These are phyloP conservation scores for Tremellales sp. DNA, from an alignment of 1,284 basidiomycete species.

Conservation along the genomic window DNA sequence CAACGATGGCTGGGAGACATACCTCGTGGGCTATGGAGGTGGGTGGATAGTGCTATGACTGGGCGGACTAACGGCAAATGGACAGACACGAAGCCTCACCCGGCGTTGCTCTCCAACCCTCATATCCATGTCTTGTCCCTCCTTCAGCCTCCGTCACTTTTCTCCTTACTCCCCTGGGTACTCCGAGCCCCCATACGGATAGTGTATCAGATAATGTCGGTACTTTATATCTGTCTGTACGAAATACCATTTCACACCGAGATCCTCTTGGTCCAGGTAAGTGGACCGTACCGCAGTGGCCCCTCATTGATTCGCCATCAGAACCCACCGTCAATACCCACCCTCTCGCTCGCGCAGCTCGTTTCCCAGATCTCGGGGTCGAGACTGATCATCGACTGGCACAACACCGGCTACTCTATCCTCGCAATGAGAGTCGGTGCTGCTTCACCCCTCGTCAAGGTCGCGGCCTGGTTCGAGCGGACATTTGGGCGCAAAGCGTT, in stretches of 20 bases:
- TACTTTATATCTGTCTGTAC: slow-evolving; percentile 59
- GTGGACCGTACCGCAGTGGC: slow-evolving; percentile 25
- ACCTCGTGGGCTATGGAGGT: slow-evolving; percentile 84
- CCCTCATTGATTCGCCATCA: slow-evolving; percentile 43
- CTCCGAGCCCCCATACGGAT: slow-evolving; percentile 78
- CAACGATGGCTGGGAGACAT: slow-evolving; percentile 71
- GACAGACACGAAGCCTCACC: slow-evolving; percentile 68
- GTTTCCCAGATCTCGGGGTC: slow-evolving; percentile 64
- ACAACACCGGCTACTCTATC: slow-evolving; percentile 94
- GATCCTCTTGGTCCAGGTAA: slow-evolving; percentile 83
- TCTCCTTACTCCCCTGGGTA: slow-evolving; percentile 64
- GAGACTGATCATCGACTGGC: slow-evolving; percentile 97
- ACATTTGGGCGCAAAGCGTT: slow-evolving; percentile 74
- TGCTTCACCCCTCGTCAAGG: slow-evolving; percentile 63
- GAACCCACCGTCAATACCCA: slow-evolving; percentile 97
- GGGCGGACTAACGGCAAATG: no score
- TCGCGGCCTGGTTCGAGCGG: slow-evolving; percentile 76
- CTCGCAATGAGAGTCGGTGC: slow-evolving; percentile 74
- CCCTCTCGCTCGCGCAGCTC: slow-evolving; percentile 78
- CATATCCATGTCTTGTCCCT: slow-evolving; percentile 65
- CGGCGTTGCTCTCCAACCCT: slow-evolving; percentile 62
- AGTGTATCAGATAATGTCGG: slow-evolving; percentile 60
- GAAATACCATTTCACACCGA: slow-evolving; percentile 67
- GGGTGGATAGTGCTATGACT: no score
- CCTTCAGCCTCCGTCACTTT: slow-evolving; percentile 58